A percentile compares a stretch with the other conserved stretches of the same genome.
phyloP scores from a whole-genome alignment of 192 early-diverging fungal genomes.

The Coemansia sp. region DNA sequence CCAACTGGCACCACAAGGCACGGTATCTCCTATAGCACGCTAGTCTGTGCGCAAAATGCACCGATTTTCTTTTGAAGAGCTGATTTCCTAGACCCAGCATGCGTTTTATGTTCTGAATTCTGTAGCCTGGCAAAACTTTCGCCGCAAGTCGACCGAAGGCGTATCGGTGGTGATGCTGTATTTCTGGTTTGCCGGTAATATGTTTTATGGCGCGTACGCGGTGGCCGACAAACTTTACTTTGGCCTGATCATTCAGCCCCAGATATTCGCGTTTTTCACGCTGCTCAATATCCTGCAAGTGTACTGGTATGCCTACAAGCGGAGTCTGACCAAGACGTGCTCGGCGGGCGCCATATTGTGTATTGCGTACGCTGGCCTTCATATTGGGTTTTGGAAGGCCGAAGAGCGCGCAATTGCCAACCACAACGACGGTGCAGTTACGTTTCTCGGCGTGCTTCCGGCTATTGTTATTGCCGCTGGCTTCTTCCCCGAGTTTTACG shows the following conservation, averaged over 20 bases:
- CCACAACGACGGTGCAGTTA: slow-evolving; percentile 20
- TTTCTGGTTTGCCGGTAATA: slow-evolving; percentile 41
- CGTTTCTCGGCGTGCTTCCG: slow-evolving; percentile 45
- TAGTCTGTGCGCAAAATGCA: not conserved
- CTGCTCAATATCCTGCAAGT: slow-evolving; percentile 47
- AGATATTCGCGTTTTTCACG: slow-evolving; percentile 49
- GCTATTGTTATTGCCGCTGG: slow-evolving; percentile 47
- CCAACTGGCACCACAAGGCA: slow-evolving; percentile 55
- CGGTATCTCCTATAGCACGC: slow-evolving; percentile 12
- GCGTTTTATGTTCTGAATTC: not conserved
- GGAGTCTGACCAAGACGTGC: slow-evolving; percentile 2
- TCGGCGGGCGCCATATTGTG: slow-evolving; percentile 21
- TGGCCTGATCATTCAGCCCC: slow-evolving; percentile 50
- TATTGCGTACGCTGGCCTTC: slow-evolving; percentile 30
- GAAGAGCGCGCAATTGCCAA: slow-evolving; percentile 21
- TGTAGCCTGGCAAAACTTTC: slow-evolving; percentile 55
- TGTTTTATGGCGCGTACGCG: slow-evolving; percentile 49
- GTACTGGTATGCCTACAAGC: slow-evolving; percentile 45
- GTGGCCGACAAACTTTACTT: slow-evolving; percentile 36
- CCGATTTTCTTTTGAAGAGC: not conserved
- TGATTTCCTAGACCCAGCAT: slow-evolving; percentile 14
- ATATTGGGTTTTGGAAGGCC: slow-evolving; percentile 49
- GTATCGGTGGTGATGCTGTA: slow-evolving; percentile 50
- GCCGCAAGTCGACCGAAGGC: slow-evolving; percentile 49
- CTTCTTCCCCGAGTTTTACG: slow-evolving; percentile 52